These are phyloP conservation scores for Phytophthora gonapodyides DNA, from an alignment of 352 stramenopile species.

Conservation along the genomic window DNA sequence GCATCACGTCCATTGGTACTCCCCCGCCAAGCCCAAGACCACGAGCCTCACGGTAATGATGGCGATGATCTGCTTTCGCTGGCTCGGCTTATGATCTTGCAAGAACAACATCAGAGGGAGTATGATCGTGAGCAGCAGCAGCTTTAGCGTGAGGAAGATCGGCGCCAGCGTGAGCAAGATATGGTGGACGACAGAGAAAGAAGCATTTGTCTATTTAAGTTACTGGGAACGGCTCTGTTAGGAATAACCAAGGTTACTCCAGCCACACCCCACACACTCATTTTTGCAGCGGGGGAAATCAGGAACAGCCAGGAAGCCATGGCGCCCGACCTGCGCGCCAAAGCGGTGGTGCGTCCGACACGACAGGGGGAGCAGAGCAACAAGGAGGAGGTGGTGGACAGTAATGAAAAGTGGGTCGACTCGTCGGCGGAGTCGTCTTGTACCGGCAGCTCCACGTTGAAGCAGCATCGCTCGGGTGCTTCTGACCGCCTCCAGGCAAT, in stretches of 20 bases:
- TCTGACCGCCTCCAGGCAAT: too few species aligned
- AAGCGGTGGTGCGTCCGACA: not conserved
- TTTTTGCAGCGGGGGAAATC: too few species aligned
- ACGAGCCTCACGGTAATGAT: not conserved
- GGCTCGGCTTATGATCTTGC: not conserved
- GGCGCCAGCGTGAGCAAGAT: slow-evolving; percentile 12
- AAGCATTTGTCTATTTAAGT: slow-evolving; percentile 2
- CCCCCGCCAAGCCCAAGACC: not conserved
- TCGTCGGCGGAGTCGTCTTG: too few species aligned
- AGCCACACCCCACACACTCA: too few species aligned
- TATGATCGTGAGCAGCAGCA: slow-evolving; percentile 4
- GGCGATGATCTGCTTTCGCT: slow-evolving; percentile 2
- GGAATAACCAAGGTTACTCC: not conserved
- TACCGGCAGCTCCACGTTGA: too few species aligned
- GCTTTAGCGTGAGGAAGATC: slow-evolving; percentile 7
- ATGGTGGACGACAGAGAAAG: not conserved
- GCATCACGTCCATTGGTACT: not conserved
- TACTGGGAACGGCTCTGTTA: not conserved
- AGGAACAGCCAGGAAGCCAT: not conserved
- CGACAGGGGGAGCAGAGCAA: not conserved
- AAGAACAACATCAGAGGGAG: slow-evolving; percentile 5
- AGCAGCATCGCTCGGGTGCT: too few species aligned
- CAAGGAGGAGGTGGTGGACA: too few species aligned
- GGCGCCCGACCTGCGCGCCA: too few species aligned
- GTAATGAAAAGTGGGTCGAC: too few species aligned